Evolutionary conservation across 176 grass and related monocot genomes (phyloP).

Genomic region (Carex cristatella): DNA sequence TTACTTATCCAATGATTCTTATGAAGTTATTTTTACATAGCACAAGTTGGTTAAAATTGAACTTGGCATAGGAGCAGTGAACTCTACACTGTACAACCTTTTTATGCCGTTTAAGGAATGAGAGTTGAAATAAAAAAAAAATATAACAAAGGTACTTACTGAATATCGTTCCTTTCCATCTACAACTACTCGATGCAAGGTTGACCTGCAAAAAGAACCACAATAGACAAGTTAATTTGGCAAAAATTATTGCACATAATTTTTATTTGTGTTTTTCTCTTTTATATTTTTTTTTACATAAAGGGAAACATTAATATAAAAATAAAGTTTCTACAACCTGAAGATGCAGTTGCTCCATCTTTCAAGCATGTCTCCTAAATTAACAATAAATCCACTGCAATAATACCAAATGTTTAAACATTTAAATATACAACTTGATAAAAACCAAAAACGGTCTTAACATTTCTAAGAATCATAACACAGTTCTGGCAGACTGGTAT

Average conservation of each 20-base stretch:
- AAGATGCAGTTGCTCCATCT: conserved; percentile 93
- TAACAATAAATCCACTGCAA: conserved; percentile 83
- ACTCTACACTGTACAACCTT: not conserved
- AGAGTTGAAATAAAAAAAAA: not conserved
- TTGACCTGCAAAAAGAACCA: conserved; percentile 55
- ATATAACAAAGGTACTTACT: conserved; percentile 33
- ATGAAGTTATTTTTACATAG: not conserved
- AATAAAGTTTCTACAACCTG: conserved; percentile 39
- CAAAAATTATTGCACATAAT: not conserved
- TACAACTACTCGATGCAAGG: conserved; percentile 73
- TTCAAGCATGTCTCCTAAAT: conserved; percentile 98
- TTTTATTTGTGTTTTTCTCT: not conserved
- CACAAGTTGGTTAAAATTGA: not conserved
- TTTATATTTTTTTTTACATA: not conserved
- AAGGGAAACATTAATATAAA: not conserved
- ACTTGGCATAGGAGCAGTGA: not conserved
- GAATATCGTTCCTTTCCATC: conserved; percentile 78
- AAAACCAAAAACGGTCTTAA: not conserved
- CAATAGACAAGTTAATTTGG: not conserved
- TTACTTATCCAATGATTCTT: not conserved
- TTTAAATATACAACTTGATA: not conserved
- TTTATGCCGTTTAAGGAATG: not conserved
- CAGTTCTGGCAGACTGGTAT: not conserved
- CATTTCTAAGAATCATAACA: not conserved
- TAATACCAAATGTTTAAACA: conserved; percentile 1